Evolutionary conservation across 2,329 filamentous ascomycete genomes (phyloP), one percentile per base, ranked within the genome.

Genomic region (Trichoderma koningiopsis): DNA sequence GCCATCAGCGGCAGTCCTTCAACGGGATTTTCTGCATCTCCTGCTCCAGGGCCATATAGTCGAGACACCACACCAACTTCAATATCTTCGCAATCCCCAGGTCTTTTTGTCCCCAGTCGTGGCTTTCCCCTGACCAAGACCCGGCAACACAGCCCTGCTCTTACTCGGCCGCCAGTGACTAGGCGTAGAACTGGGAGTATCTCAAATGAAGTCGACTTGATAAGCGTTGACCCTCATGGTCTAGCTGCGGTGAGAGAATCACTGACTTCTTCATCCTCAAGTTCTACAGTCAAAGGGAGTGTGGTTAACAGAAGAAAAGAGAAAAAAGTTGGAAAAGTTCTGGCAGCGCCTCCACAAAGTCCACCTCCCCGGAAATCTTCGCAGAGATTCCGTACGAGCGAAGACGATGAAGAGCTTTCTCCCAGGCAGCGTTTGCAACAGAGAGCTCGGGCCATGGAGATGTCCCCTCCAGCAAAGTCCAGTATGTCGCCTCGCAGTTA

Each of bases 11-110:
- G 84, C 29, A 93, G 91, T 70, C 91, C 91, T 47, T 94, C 91
- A 4, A 93, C 92, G 1, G 84, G 89, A 71, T 93, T 91, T 74
- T 92, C 91, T 1, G 91, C 89, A 68, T 94, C 92, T 0, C 88
- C 88, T 1, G 87, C 87, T 1, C 88, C 90, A 13, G 88, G 90
- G 2, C 81, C 88, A 5, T 94, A 93, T 78, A 94, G 91, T 76
- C 86, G 91, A 71, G 91, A 92, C 70, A 93, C 91, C 0, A 94
- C 92, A 3, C 92, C 92, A 7, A 93, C 91, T 5, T 94, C 92
- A 11, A 89, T 92, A 72, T 91, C 89, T 8, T 94, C 92, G 1
- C 90, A 91, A 74, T 94, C 91, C 19, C 90, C 92, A 4, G 86
- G 87, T 3, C 78, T 90, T 5, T 79, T 88, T 77, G 84, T 75